Conservation (phyloP, 805 yeast genomes). For the Debaryomyces hansenii region DNA sequence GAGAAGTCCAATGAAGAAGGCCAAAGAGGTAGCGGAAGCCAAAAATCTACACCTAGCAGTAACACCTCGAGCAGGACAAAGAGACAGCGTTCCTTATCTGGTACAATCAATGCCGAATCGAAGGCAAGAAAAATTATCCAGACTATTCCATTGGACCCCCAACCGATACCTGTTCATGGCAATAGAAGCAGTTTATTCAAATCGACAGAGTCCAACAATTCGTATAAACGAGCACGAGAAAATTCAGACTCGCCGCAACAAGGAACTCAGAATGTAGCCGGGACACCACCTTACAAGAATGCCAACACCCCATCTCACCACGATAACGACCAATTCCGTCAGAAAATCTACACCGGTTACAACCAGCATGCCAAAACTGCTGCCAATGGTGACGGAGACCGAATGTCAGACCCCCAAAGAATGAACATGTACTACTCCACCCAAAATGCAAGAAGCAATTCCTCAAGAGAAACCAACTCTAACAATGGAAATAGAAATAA, state of each 20-base stretch:
- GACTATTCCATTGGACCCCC: conserved; percentile 82
- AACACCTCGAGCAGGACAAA: conserved; percentile 32
- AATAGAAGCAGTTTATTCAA: conserved; percentile 40
- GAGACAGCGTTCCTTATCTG: conserved; percentile 52
- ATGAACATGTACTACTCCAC: neutral
- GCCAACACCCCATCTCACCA: neutral
- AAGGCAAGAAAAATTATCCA: conserved; percentile 73
- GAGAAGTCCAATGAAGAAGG: conserved; percentile 6
- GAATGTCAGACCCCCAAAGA: neutral
- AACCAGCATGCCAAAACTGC: too few relatives aligned
- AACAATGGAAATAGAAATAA: neutral
- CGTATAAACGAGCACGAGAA: neutral
- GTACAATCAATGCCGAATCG: conserved; percentile 61
- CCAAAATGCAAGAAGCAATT: neutral
- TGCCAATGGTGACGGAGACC: too few relatives aligned
- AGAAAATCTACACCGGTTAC: neutral
- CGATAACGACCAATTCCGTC: neutral
- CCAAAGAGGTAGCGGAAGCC: conserved; percentile 14
- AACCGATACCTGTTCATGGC: conserved; percentile 55
- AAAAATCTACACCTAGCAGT: conserved; percentile 40
- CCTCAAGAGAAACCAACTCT: neutral
- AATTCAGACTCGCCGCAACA: neutral
- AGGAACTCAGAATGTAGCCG: neutral
- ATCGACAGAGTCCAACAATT: conserved; percentile 24
- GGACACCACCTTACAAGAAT: neutral